phyloP scores from a whole-genome alignment of 2,329 filamentous ascomycete species.

The Ophiosphaerella narmari region DNA sequence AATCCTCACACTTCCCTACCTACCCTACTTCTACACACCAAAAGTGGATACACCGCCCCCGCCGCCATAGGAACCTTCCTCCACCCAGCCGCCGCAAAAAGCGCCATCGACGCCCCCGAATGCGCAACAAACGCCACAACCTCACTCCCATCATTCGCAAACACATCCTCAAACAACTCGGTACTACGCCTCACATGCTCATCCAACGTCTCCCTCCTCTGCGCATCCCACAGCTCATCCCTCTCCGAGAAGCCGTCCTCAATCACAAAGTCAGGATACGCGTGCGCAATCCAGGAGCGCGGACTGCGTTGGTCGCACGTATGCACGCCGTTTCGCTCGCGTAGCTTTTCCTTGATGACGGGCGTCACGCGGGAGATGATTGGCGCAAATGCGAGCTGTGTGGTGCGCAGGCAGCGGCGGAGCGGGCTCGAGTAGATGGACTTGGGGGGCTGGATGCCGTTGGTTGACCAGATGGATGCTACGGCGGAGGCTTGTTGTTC shows the following conservation, averaged over 20 bases:
- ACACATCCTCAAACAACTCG: conserved; percentile 55
- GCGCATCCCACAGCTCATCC: conserved; percentile 56
- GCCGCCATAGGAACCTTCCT: conserved; percentile 15
- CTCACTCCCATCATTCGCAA: conserved; percentile 47
- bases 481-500: conserved; percentile 60
- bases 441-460: conserved; percentile 61
- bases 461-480: conserved; percentile 33
- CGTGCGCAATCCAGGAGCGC: conserved; percentile 54
- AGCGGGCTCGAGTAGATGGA: conserved; percentile 67
- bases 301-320: conserved; percentile 66
- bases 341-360: conserved; percentile 63
- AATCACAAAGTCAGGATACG: conserved; percentile 58
- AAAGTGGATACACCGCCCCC: conserved; percentile 17
- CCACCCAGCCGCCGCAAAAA: conserved; percentile 56
- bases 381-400: conserved; percentile 61
- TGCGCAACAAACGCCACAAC: conserved; percentile 60
- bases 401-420: conserved; percentile 64
- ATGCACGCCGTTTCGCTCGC: conserved; percentile 67
- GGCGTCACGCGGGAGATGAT: conserved; percentile 50
- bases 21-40: conserved; percentile 5
- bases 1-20: too few relatives aligned
- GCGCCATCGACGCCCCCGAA: conserved; percentile 58
- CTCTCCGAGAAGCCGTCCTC: conserved; percentile 63
- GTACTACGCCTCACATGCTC: conserved; percentile 10
- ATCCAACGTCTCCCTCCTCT: conserved; percentile 10